phyloP scores from a whole-genome alignment of 768 basidiomycete genomes.

The Podaxis sp. region DNA sequence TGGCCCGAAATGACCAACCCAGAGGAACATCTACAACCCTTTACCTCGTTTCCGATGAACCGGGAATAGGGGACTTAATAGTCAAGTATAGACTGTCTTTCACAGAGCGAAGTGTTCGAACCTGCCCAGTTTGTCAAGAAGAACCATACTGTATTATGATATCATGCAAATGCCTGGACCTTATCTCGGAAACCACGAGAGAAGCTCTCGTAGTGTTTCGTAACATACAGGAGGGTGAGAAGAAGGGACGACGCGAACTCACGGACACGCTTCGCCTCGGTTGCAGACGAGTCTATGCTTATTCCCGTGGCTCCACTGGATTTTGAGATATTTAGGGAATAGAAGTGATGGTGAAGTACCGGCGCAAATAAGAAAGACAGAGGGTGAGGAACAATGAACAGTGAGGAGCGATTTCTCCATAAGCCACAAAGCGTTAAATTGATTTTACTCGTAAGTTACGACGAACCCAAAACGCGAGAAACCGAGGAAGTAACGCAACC shows the following conservation, averaged over 20 bases:
- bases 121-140: neutral
- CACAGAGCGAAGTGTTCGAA: neutral
- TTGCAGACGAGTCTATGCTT: neutral
- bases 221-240: neutral
- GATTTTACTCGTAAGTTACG: neutral
- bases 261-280: neutral
- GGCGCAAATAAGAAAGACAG: neutral
- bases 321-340: neutral
- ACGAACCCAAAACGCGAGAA: neutral
- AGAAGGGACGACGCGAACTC: neutral
- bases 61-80: neutral
- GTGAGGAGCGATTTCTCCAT: neutral
- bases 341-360: neutral
- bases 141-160: neutral
- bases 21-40: neutral
- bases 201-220: neutral
- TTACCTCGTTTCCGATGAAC: neutral
- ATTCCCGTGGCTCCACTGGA: slow-evolving; percentile 2
- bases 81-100: neutral
- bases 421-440: neutral
- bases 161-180: neutral
- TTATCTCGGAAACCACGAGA: slow-evolving; percentile 1
- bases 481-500: neutral
- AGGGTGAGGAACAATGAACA: too few species aligned
- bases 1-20: neutral